Evolutionary conservation across 2,329 filamentous ascomycete species (phyloP).

Genomic region (Fusarium compactum): DNA sequence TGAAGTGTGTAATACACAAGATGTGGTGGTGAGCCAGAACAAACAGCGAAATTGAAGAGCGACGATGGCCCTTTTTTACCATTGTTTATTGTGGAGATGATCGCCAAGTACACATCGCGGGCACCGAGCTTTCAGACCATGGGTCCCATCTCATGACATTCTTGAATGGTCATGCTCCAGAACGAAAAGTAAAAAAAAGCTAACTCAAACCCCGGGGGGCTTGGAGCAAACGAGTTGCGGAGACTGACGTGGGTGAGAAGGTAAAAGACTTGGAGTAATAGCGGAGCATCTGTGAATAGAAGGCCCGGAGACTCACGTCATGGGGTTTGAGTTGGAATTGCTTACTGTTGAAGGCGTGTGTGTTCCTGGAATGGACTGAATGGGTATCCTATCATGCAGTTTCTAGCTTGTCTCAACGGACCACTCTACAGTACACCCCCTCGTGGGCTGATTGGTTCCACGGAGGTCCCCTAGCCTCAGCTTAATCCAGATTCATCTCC

Average conservation of each 20-base stretch:
- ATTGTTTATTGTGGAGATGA: slow-evolving; percentile 40
- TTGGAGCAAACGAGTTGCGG: slow-evolving; percentile 34
- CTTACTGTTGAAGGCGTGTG: slow-evolving; percentile 2
- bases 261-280: slow-evolving; percentile 29
- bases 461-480: slow-evolving; percentile 11
- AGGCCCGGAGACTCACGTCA: slow-evolving; percentile 37
- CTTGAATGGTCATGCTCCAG: slow-evolving; percentile 32
- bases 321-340: slow-evolving; percentile 1
- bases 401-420: neutral
- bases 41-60: slow-evolving; percentile 19
- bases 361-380: slow-evolving; percentile 1
- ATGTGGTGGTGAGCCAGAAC: slow-evolving; percentile 7
- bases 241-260: slow-evolving; percentile 35
- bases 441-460: slow-evolving; percentile 8
- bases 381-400: slow-evolving; percentile 3
- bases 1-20: slow-evolving; percentile 19
- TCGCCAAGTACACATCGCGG: slow-evolving; percentile 22
- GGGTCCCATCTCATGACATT: slow-evolving; percentile 40
- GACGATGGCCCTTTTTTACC: slow-evolving; percentile 32
- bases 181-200: slow-evolving; percentile 34
- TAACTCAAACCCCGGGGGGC: slow-evolving; percentile 30
- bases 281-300: slow-evolving; percentile 29
- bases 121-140: slow-evolving; percentile 26
- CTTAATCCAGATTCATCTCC: slow-evolving; percentile 39
- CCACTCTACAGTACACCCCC: slow-evolving; percentile 1